Percentiles rank a stretch among this genome's conserved stretches.
Conservation (phyloP, 169 alveolate species). For the Plasmodium billcollinsi region DNA sequence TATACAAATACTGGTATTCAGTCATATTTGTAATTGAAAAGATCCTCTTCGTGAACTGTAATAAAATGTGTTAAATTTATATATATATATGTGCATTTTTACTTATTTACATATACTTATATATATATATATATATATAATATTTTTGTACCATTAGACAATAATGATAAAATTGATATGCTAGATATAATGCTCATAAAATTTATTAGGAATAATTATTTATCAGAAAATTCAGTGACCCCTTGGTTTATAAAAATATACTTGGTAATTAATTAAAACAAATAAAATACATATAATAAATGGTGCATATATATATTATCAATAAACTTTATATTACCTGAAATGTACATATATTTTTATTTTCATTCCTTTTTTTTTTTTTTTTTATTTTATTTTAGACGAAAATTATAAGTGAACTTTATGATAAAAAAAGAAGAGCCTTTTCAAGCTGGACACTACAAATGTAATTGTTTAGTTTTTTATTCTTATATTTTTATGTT, state of each 20-base stretch:
- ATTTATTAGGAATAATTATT: slow-evolving; percentile 50
- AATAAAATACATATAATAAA: background rate
- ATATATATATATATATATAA: background rate
- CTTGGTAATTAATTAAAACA: slow-evolving; percentile 23
- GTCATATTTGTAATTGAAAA: slow-evolving; percentile 50
- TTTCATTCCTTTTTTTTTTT: background rate
- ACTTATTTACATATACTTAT: slow-evolving; percentile 1
- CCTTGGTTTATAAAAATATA: slow-evolving; percentile 69
- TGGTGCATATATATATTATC: too few relatives aligned
- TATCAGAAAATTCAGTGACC: slow-evolving; percentile 28
- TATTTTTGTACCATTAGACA: slow-evolving; percentile 17
- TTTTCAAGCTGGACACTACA: slow-evolving; percentile 76
- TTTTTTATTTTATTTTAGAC: slow-evolving; percentile 24
- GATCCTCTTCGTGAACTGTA: slow-evolving; percentile 63
- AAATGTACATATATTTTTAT: background rate
- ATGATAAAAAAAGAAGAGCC: slow-evolving; percentile 65
- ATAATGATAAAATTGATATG: slow-evolving; percentile 72
- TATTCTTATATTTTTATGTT: background rate
- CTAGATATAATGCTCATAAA: slow-evolving; percentile 73
- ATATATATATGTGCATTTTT: background rate
- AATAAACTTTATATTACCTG: background rate
- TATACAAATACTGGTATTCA: slow-evolving; percentile 63
- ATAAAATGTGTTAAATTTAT: background rate
- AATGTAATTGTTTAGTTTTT: slow-evolving; percentile 25
- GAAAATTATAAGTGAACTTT: slow-evolving; percentile 71